Evolutionary conservation across 2,329 filamentous ascomycete genomes (phyloP), one percentile per base, ranked within the genome.

Genomic region (Cercospora zeina): DNA sequence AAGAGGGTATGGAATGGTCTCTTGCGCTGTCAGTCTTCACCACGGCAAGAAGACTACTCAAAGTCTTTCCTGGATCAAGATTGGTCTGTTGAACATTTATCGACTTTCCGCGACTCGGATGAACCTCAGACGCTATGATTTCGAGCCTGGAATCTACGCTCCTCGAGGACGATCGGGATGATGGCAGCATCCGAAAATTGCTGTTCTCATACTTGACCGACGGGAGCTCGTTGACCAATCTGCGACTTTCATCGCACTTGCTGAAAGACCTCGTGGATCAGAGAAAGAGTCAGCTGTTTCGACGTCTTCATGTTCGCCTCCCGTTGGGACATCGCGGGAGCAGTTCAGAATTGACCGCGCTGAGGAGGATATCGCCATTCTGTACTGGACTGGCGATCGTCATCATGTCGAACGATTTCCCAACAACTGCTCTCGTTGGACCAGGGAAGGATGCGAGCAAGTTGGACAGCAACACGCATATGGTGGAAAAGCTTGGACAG

Each of bases 111-210:
- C 16, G 11, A 16, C 33, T n/a, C 45, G 21, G 16, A 19, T 14
- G 0, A 24, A 4, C 36, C 9, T 19, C 24, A 37, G 5, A 8
- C 7, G 27, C 16, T 30, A 70, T 70, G 67, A 39, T 53, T 7
- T 68, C 67, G 16, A 63, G 37, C 21, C 58, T 71, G 8, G 68
- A 71, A 59, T 36, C 65, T 37, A 58, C 62, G 1, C 31, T 71
- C 1, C 47, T 67, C 19, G 53, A 65, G 24, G 61, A 62, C 53
- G 51, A 42, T 39, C 31, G 42, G 34, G 19, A 50, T 9, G 58
- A 55, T 16, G 57, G 57, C 36, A 33, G 33, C 2, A 61, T 68
- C 7, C 59, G 65, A n/a, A 21, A 39, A 19, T 27, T 19, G 2
- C 58, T 70, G 4, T 63, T 69, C 42, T 34, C 39, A 19, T 54